Evolutionary conservation across 805 yeast species (phyloP).

Genomic region (Isabelozyma heimii): DNA sequence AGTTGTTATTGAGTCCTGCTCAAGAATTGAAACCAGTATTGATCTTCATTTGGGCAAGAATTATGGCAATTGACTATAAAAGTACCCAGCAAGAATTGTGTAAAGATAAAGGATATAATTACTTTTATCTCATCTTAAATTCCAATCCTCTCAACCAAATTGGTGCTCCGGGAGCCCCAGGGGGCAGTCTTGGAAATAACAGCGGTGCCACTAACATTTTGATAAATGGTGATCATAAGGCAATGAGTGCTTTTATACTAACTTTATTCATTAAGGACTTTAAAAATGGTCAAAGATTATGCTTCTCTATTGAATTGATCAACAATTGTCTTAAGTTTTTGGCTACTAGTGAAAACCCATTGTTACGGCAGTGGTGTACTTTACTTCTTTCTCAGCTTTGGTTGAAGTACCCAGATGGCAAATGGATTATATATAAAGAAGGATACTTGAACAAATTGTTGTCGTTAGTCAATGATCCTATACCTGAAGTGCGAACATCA

Average conservation of each 20-base stretch:
- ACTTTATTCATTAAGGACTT: constrained; percentile 81
- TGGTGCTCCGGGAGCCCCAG: constrained; percentile 31
- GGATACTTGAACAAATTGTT: constrained; percentile 58
- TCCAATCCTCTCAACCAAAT: constrained; percentile 28
- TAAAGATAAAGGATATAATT: constrained; percentile 86
- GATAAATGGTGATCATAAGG: constrained; percentile 80
- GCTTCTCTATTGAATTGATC: constrained; percentile 72
- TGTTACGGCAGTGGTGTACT: constrained; percentile 90
- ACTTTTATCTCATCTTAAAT: constrained; percentile 77
- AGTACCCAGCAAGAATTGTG: constrained; percentile 89
- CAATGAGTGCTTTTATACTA: constrained; percentile 90
- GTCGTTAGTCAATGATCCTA: constrained; percentile 73
- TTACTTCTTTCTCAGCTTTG: constrained; percentile 75
- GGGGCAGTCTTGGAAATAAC: constrained; percentile 14
- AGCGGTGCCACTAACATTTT: constrained; percentile 25
- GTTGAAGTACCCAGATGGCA: constrained; percentile 70
- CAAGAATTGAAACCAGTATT: constrained; percentile 91
- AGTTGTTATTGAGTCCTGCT: constrained; percentile 89
- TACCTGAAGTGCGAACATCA: constrained; percentile 92
- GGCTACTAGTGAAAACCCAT: constrained; percentile 74
- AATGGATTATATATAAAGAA: constrained; percentile 64
- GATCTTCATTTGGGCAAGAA: constrained; percentile 96
- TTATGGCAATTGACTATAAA: constrained; percentile 90
- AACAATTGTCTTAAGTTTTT: constrained; percentile 64
- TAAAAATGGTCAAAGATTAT: constrained; percentile 73